Base-by-base conservation (phyloP, 805 yeast genomes). In the Candida argentea region DNA sequence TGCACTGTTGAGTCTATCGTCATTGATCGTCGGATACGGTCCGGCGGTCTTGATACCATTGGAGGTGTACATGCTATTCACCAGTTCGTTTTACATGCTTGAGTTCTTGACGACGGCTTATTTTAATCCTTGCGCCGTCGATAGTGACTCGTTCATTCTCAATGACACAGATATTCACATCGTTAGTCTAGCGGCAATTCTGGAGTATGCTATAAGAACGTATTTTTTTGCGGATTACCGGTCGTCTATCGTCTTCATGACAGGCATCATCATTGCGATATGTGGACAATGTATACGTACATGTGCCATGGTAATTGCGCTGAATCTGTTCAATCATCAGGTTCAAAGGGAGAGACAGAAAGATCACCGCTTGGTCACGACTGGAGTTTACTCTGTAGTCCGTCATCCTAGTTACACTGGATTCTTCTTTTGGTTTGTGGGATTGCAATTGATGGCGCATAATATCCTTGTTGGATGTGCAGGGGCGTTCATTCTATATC, bases 321-420 rank as follows among this genome's bases (percentile, higher is more conserved):
- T 86, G 2, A 67, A 69, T 29, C 83, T 93, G 3, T 91, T 91
- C 55, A 79, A 84, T 28, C 99, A 91, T 52, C 54, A 75, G 24
- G 70, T 91, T 2, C 84, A 76, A 26, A 50, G 67, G 3, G 48
- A 55, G 11, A 74, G 67, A 29, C 50, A 58, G 18, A 40, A 52
- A 1, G 67, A 67, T 30, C 98, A 91, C 48, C 53, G 39, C 6
- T 60, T 91, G 24, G 77, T 91, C 8, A 83, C 84, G 0, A 39
- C 52, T 7, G 97, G 96, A 0, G 57, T 89, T 3, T 91, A 89
- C 50, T 33, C 61, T 2, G 37, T 53, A 15, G 55, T 71, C 10
- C 65, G 98, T 35, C 98, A 91, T 50, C 98, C 98, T 5, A 77
- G 93, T 26, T 91, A 91, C 52, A 67, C 75, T 22, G 98, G 96